Evolutionary conservation across 768 basidiomycete species (phyloP).

Genomic region (Amanita brunnescens): DNA sequence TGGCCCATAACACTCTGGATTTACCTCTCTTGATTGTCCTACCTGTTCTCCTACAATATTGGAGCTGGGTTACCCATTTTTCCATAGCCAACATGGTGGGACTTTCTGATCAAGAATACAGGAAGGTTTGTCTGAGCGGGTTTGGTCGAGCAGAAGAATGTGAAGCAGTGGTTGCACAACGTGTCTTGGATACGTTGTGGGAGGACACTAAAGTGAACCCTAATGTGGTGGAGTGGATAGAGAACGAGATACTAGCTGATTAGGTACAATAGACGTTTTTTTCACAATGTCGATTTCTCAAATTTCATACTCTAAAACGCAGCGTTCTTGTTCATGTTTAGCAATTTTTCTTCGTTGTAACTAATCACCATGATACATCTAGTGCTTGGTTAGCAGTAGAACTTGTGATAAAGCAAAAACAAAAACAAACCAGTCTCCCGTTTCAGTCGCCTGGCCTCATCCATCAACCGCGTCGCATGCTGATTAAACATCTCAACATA

Average conservation of each 20-base stretch:
- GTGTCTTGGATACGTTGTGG: conserved; percentile 43
- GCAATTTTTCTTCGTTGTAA: not conserved
- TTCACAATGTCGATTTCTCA: not conserved
- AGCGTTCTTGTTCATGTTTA: not conserved
- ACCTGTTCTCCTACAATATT: conserved; percentile 52
- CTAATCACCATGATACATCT: conserved; percentile 27
- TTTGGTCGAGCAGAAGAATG: conserved; percentile 76
- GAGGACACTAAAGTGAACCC: conserved; percentile 21
- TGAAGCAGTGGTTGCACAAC: conserved; percentile 46
- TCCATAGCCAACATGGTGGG: conserved; percentile 49
- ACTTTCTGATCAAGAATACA: conserved; percentile 54
- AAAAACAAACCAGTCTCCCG: conserved; percentile 30
- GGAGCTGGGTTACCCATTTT: conserved; percentile 23
- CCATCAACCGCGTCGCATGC: conserved; percentile 52
- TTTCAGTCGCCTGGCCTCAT: conserved; percentile 43
- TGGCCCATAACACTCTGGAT: conserved; percentile 48
- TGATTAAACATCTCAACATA: conserved; percentile 87
- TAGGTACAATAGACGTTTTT: conserved; percentile 9
- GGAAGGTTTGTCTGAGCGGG: conserved; percentile 60
- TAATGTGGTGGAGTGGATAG: conserved; percentile 41
- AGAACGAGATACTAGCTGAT: conserved; percentile 30
- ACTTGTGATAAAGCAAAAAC: not conserved
- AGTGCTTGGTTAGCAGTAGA: not conserved
- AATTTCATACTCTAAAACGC: not conserved
- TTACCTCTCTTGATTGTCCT: conserved; percentile 70